Evolutionary conservation across 495 filamentous ascomycete species (phyloP), one percentile per base, ranked within the genome.

Genomic region (Podospora pseudopauciseta): DNA sequence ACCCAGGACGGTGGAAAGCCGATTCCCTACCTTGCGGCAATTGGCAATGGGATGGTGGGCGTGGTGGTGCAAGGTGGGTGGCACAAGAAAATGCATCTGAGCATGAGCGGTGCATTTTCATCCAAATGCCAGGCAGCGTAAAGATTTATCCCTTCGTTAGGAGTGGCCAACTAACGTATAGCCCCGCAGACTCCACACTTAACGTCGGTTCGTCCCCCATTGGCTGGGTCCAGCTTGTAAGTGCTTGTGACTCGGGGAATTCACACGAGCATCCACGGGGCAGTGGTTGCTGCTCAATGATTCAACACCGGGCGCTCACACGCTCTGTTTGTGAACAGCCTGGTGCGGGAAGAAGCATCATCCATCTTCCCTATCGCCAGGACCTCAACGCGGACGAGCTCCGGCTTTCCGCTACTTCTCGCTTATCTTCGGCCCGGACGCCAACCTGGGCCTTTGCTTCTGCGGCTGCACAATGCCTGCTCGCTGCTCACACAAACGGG

Each of bases 341-440:
- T 49, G 39, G 39, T 18, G 39, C 39, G 15, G 39, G 39, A 49
- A 49, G 39, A 49, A 49, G 39, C 39, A 49, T 49, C 13, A 49
- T 49, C 39, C 39, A 49, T 49, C 39, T 3, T 32, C 39, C 7
- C 2, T 11, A 13, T 16, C 15, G 2, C 39, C 39, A 49, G 39
- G 39, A 1, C 39, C 39, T 49, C 2, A 5, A 11, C 39, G 39
- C 39, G 39, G 39, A 49, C 39, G 39, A 49, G 39, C 39, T 49
- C 39, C 39, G 39, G 39, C 39, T 26, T 58, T 58, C 55, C 55
- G 55, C 7, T 19, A 5, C 6, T 9, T 44, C 65, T 67, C 69
- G 69, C 65, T 65, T 70, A 70, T 65, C 69, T 67, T 65, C 65
- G 69, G 69, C 61, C 61, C 16, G 6, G 54, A 55, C 55, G 57